A percentile compares a stretch with the other conserved stretches of the same genome.
phyloP scores from a whole-genome alignment of 2,329 filamentous ascomycete genomes.

The Cladobotryum mycophilum region DNA sequence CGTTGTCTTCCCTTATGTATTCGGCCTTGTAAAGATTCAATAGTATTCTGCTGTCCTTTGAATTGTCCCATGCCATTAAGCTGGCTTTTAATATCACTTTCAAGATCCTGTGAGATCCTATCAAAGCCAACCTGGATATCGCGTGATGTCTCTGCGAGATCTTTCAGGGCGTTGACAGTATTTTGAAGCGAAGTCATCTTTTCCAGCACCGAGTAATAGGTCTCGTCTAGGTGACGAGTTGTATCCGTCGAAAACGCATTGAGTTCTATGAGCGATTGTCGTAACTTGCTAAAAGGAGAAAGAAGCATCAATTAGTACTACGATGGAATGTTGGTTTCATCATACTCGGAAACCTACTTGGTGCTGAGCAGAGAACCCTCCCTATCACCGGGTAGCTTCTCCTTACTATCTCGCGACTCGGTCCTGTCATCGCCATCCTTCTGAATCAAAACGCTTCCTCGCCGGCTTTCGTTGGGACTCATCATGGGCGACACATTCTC shows the following conservation, averaged over 20 bases:
- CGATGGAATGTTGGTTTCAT: slow-evolving; percentile 18
- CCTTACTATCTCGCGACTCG: slow-evolving; percentile 25
- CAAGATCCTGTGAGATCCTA: slow-evolving; percentile 51
- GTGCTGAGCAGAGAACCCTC: slow-evolving; percentile 23
- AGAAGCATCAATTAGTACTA: too few species aligned
- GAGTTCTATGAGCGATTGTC: slow-evolving; percentile 47
- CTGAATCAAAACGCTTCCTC: slow-evolving; percentile 33
- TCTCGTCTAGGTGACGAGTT: slow-evolving; percentile 62
- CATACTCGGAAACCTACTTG: slow-evolving; percentile 22
- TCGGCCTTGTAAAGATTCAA: slow-evolving; percentile 55
- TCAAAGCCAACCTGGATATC: slow-evolving; percentile 54
- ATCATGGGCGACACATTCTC: slow-evolving; percentile 39
- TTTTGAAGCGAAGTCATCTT: slow-evolving; percentile 58
- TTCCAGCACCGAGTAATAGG: slow-evolving; percentile 67
- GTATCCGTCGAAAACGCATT: slow-evolving; percentile 55
- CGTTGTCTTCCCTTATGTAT: slow-evolving; percentile 54
- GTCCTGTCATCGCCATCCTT: slow-evolving; percentile 22
- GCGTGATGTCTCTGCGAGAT: slow-evolving; percentile 57
- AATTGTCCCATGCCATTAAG: slow-evolving; percentile 57
- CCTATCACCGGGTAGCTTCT: slow-evolving; percentile 35
- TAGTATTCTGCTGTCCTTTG: slow-evolving; percentile 56
- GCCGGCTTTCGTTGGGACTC: slow-evolving; percentile 38
- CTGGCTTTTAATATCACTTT: slow-evolving; percentile 54
- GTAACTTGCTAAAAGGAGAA: slow-evolving; percentile 37
- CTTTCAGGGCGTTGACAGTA: slow-evolving; percentile 58